Conservation (phyloP, 2,329 filamentous ascomycete species). For the Epichloe gansuensis region DNA sequence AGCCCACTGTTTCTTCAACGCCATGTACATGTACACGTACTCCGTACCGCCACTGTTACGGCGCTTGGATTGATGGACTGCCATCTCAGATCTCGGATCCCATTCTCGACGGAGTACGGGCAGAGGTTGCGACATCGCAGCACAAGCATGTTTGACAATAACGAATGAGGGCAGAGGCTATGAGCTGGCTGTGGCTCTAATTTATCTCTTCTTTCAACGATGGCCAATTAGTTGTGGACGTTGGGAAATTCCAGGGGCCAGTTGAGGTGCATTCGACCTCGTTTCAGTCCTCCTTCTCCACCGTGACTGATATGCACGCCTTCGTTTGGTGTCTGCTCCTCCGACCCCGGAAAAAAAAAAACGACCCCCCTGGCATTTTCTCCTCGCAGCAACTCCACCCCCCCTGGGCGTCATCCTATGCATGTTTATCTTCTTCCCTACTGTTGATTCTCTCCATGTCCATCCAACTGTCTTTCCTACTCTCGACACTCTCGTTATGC, state of each 20-base stretch:
- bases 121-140: too few species aligned
- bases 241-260: neutral
- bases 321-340: neutral
- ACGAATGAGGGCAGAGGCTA: too few species aligned
- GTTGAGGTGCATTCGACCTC: neutral
- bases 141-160: too few species aligned
- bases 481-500: slow-evolving; percentile 1
- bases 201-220: too few species aligned
- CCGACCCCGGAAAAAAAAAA: neutral
- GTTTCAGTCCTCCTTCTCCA: slow-evolving; percentile 6
- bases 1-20: neutral
- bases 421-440: neutral
- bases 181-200: too few species aligned
- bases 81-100: too few species aligned
- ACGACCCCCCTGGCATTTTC: neutral
- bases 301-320: neutral
- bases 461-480: neutral
- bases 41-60: too few species aligned
- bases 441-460: neutral
- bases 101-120: neutral
- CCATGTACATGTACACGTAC: too few species aligned
- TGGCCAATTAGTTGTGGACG: neutral
- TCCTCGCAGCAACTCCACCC: neutral
- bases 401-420: slow-evolving; percentile 5
- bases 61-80: too few species aligned